Conservation (phyloP, 83 land plant species). For the Picea engelmannii region DNA sequence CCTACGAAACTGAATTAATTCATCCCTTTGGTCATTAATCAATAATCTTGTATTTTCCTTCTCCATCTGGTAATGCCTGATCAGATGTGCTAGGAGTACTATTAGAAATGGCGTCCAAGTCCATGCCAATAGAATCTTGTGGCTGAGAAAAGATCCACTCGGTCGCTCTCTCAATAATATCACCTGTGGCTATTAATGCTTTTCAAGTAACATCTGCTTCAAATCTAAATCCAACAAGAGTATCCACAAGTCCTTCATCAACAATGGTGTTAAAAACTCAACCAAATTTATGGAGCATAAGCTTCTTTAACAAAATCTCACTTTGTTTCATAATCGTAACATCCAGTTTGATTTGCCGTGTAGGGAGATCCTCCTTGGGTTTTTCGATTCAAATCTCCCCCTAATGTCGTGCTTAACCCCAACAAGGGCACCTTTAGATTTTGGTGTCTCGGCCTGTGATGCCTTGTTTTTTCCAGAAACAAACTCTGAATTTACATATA, state of each 20-base stretch:
- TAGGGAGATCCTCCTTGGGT: conserved; percentile 21
- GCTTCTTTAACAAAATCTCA: conserved; percentile 49
- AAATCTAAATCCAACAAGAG: no score
- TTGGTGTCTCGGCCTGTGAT: conserved; percentile 18
- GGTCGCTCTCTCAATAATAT: no score
- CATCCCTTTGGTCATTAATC: no score
- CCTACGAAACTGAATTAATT: no score
- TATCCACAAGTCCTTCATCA: conserved; percentile 24
- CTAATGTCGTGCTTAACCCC: conserved; percentile 26
- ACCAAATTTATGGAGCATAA: conserved; percentile 81
- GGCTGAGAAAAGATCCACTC: no score
- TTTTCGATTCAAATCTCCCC: conserved; percentile 34
- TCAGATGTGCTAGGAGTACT: no score
- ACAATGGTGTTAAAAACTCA: conserved; percentile 91
- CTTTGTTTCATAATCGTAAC: conserved; percentile 70
- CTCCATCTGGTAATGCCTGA: no score
- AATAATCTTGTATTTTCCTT: no score
- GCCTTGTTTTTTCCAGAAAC: conserved; percentile 40
- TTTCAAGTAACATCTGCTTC: no score
- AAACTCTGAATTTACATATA: conserved; percentile 31
- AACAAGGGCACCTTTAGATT: conserved; percentile 1
- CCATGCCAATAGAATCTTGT: no score
- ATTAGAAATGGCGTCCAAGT: no score
- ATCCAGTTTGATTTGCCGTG: conserved; percentile 25
- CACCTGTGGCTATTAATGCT: no score